Percentiles rank a stretch among this genome's conserved stretches.
These are phyloP conservation scores for Suhomyces wounanorum DNA, from an alignment of 1,139 yeast genomes.

Conservation along the genomic window DNA sequence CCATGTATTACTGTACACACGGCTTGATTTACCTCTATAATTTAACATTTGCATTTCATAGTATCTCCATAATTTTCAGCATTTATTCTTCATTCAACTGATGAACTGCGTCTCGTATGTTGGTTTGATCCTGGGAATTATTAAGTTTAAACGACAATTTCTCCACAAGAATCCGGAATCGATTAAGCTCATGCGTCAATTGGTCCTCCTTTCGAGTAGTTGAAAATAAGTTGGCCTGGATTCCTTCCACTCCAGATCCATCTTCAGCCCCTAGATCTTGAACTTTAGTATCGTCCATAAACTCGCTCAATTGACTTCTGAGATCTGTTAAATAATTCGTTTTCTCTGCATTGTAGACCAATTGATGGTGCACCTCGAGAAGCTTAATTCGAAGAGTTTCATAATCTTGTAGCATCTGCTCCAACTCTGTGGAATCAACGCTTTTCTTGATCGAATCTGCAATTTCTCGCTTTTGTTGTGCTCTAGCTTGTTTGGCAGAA, in stretches of 20 bases:
- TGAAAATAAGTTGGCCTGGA: constrained; percentile 18
- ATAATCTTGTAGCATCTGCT: constrained; percentile 25
- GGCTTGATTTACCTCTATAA: background rate
- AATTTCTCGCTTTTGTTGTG: constrained; percentile 1
- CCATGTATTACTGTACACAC: too few relatives aligned
- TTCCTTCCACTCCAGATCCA: constrained; percentile 7
- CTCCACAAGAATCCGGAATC: constrained; percentile 37
- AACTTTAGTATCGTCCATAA: constrained; percentile 10
- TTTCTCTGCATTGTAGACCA: constrained; percentile 33
- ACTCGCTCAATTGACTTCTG: constrained; percentile 15
- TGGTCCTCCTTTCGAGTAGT: constrained; percentile 10
- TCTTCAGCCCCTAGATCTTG: background rate
- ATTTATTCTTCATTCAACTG: constrained; percentile 13
- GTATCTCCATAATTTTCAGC: background rate
- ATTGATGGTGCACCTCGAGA: constrained; percentile 18
- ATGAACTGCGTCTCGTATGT: constrained; percentile 3
- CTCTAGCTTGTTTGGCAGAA: background rate
- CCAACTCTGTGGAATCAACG: background rate
- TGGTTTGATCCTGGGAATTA: background rate
- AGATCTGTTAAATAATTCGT: constrained; percentile 28
- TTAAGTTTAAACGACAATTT: constrained; percentile 19
- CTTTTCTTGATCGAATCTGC: background rate
- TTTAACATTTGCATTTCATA: background rate
- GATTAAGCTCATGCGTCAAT: constrained; percentile 27
- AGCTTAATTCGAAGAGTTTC: constrained; percentile 26